Evolutionary conservation across 2,329 filamentous ascomycete genomes (phyloP).

Genomic region (Kalmusia sp.): DNA sequence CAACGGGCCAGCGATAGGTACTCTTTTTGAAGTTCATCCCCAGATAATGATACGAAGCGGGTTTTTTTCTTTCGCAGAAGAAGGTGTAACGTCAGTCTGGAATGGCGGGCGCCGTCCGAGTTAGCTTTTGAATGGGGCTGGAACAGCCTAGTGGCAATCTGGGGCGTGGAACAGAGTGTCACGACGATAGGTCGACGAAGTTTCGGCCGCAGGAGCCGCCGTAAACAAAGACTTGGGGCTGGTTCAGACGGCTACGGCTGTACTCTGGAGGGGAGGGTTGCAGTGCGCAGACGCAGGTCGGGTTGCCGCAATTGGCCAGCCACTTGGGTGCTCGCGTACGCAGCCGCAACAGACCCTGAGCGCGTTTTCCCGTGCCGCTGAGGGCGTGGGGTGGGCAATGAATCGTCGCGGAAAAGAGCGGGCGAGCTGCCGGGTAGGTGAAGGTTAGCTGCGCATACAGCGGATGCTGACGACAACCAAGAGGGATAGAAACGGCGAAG

Average conservation of each 20-base stretch:
- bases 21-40: slow-evolving; percentile 53
- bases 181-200: slow-evolving; percentile 25
- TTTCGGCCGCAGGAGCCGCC: slow-evolving; percentile 21
- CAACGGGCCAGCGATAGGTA: slow-evolving; percentile 52
- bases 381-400: slow-evolving; percentile 33
- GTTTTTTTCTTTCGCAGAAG: slow-evolving; percentile 6
- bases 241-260: slow-evolving; percentile 19
- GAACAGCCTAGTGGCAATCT: slow-evolving; percentile 10
- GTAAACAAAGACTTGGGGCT: slow-evolving; percentile 20
- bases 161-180: slow-evolving; percentile 20
- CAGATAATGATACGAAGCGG: slow-evolving; percentile 16
- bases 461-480: slow-evolving; percentile 28
- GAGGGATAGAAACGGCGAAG: slow-evolving; percentile 7
- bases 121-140: slow-evolving; percentile 16
- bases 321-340: slow-evolving; percentile 22
- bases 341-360: slow-evolving; percentile 28
- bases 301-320: slow-evolving; percentile 36
- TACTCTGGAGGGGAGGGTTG: slow-evolving; percentile 38
- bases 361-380: slow-evolving; percentile 30
- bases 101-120: slow-evolving; percentile 16
- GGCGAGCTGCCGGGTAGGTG: slow-evolving; percentile 13
- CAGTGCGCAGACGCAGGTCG: slow-evolving; percentile 35
- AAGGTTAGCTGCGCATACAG: slow-evolving; percentile 33
- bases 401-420: slow-evolving; percentile 16
- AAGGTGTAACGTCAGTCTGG: slow-evolving; percentile 17